phyloP scores from a whole-genome alignment of 805 yeast species.

The Scheffersomyces coipomensis region DNA sequence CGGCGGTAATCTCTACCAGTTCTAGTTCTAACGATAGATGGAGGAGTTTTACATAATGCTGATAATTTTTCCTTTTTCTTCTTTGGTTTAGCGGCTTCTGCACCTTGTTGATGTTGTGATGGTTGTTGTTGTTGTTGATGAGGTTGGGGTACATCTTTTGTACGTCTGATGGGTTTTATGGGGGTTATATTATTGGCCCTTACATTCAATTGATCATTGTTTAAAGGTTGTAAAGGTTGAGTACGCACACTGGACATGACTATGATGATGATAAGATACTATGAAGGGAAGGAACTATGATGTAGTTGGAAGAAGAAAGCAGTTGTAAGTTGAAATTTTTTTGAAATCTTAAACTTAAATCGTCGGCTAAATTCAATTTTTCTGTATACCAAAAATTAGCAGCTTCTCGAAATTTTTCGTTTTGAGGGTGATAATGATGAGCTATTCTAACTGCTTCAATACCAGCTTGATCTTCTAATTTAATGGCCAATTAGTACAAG shows the following conservation, averaged over 20 bases:
- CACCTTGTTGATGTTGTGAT: conserved; percentile 17
- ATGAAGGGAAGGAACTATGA: too few species aligned
- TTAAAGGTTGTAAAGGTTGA: conserved; percentile 56
- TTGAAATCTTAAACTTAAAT: too few species aligned
- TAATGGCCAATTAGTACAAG: too few species aligned
- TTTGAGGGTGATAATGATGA: too few species aligned
- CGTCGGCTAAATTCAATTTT: too few species aligned
- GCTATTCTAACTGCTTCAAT: too few species aligned
- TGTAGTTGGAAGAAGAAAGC: too few species aligned
- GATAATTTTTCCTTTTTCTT: conserved; percentile 88
- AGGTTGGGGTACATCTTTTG: conserved; percentile 18
- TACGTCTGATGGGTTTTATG: conserved; percentile 22
- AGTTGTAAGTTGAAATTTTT: too few species aligned
- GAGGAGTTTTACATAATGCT: conserved; percentile 93
- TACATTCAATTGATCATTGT: conserved; percentile 50
- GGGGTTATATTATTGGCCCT: conserved; percentile 38
- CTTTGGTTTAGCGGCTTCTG: conserved; percentile 28
- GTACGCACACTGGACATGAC: conserved; percentile 30
- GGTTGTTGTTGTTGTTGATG: conserved; percentile 10
- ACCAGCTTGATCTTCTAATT: too few species aligned
- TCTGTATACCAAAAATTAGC: too few species aligned
- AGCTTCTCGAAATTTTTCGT: too few species aligned
- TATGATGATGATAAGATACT: too few species aligned
- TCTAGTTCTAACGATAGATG: conserved; percentile 84
- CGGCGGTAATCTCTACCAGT: conserved; percentile 86